Evolutionary conservation across 441 rosid genomes (phyloP), one percentile per base, ranked within the genome.

Genomic region (Eruca vesicaria): DNA sequence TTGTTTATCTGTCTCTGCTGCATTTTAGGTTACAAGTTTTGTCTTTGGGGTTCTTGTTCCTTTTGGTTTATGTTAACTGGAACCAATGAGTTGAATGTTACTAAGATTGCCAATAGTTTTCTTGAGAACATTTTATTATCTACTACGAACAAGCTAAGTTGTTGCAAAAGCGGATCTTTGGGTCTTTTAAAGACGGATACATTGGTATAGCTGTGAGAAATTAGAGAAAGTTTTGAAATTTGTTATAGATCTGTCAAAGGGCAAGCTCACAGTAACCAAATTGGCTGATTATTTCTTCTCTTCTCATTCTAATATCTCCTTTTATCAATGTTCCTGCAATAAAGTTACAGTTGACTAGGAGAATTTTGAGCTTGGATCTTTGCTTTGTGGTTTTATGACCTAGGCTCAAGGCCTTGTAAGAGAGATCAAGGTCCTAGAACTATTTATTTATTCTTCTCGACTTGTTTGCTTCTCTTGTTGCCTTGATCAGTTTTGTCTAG

Each of bases 11-110:
- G 11, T 64, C 56, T 56, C 26, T 41, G 58, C 32, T 58, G 36
- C 67, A 33, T 19, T 58, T 43, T 45, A 33, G 45, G 28, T n/a
- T 75, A 28, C 2, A 62, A 28, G 56, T 43, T 60, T 76, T 38
- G 16, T 41, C 53, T 15, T 56, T 6, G 33, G 57, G 18, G 32
- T 29, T 4, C 73, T 68, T 11, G n/a, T 38, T 36, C 45, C 15
- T 75, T n/a, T 36, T 52, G 18, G 9, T 16, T n/a, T 26, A 61
- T 48, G 36, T 75, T 4, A 20, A 20, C 29, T 1, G 18, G 19
- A 67, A 74, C 60, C 41, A 11, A 67, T 21, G 11, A 7, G 52
- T 18, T 68, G 41, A 4, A 3, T 68, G 5, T 36, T 16, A 68
- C 32, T n/a, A 6, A 20, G 1, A 20, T 53, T 9, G 7, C 15